These are phyloP conservation scores for Avicennia marina DNA, from an alignment of 257 asterid genomes.

Conservation along the genomic window DNA sequence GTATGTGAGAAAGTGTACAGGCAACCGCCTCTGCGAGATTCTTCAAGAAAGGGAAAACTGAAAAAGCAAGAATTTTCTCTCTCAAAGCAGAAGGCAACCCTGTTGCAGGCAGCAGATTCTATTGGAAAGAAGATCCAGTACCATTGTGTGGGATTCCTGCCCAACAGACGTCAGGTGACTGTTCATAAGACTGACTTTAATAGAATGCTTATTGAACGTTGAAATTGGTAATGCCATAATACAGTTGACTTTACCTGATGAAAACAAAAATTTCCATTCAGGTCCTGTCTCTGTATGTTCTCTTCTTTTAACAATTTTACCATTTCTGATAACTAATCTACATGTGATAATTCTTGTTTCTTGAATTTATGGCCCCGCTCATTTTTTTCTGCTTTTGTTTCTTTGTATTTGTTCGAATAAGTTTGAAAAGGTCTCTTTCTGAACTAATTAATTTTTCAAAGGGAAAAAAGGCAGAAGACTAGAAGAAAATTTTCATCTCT, in stretches of 20 bases:
- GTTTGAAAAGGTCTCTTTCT: too few species aligned
- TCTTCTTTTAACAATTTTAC: not conserved
- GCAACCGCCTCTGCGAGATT: slow-evolving; percentile 95
- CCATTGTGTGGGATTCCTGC: slow-evolving; percentile 81
- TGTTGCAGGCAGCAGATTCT: slow-evolving; percentile 87
- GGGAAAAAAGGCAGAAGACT: too few species aligned
- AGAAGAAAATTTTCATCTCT: not conserved
- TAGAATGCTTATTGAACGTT: slow-evolving; percentile 9
- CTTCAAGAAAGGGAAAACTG: slow-evolving; percentile 86
- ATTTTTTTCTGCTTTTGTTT: too few species aligned
- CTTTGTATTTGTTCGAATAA: too few species aligned
- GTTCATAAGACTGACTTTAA: slow-evolving; percentile 15
- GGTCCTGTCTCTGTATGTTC: not conserved
- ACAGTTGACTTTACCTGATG: too few species aligned
- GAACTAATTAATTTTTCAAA: too few species aligned
- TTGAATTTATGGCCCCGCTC: too few species aligned
- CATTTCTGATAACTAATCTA: not conserved
- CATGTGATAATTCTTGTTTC: too few species aligned
- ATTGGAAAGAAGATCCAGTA: slow-evolving; percentile 90
- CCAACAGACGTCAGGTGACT: slow-evolving; percentile 94
- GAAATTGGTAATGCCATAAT: not conserved
- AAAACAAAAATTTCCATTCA: too few species aligned
- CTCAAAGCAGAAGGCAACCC: slow-evolving; percentile 69
- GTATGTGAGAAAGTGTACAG: slow-evolving; percentile 97
- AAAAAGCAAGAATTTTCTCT: slow-evolving; percentile 77